Base-by-base conservation (phyloP, 139 green algal species). In the Chlorella ohadii region DNA sequence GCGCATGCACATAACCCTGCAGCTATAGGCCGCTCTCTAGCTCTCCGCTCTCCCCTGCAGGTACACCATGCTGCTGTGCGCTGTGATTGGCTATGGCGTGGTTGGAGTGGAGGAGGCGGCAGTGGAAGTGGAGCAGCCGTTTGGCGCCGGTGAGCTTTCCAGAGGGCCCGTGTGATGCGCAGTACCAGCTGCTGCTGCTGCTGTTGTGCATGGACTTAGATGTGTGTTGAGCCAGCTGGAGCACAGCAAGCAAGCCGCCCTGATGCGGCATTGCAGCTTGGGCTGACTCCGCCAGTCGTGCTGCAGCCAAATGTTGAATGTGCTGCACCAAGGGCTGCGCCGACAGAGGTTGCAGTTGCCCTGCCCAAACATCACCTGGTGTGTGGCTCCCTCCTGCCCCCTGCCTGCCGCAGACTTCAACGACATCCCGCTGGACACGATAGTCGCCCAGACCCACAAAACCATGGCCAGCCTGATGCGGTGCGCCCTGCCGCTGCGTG, bases 61-160 rank as follows among this genome's bases (percentile, higher is more conserved):
- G 65, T 72, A 72, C 65, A 72, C 65, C 65, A 72, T 72, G n/a
- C 65, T 61, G 56, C 31, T 86, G 36, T 86, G 81, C 65, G 20
- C 39, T 25, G 34, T 87, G 7, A 68, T 87, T 9, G 74, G 83
- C 7, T 88, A 82, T 36, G 76, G 57, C 1, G 31, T 88, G 67
- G 64, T 88, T 23, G 84, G 84, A 17, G 77, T 88, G 12, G 84
- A 88, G 67, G 84, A 73, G 41, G 72, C 82, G 19, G 84, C 73
- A 17, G 77, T 88, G n/a, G 84, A 88, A 70, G 82, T 88, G 39
- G 84, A 84, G 61, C 28, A 41, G 66, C 82, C 82, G 34, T 87
- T 87, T 71, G 82, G 82, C 59, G 17, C 33, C 27, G 82, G 65
- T 44, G 28, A 5, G 63, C 63, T 68, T 16, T 22, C 23, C 20